A percentile compares a stretch with the other conserved stretches of the same genome.
phyloP scores from a whole-genome alignment of 345 rosid species.

The Leavenworthia alabamica region DNA sequence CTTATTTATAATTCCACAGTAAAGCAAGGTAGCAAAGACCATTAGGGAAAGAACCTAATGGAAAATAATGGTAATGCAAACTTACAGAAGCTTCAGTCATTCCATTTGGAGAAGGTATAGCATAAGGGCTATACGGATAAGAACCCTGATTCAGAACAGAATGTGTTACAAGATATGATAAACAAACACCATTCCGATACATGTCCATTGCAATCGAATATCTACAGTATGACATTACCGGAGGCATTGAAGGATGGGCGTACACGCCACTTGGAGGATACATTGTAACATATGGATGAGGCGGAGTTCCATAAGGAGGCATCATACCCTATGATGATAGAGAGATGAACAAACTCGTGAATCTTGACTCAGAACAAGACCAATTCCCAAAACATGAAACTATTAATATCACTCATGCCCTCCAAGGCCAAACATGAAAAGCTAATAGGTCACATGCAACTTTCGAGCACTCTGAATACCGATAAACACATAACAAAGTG shows the following conservation, averaged over 20 bases:
- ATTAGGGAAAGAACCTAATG: slow-evolving; percentile 13
- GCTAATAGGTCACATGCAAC: background rate
- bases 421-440: background rate
- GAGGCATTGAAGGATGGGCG: slow-evolving; percentile 91
- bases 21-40: background rate
- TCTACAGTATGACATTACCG: slow-evolving; percentile 44
- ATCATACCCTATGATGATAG: slow-evolving; percentile 40
- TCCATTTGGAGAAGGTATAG: slow-evolving; percentile 94
- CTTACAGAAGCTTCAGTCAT: slow-evolving; percentile 74
- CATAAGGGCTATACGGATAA: slow-evolving; percentile 93
- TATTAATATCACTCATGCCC: background rate
- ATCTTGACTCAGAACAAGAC: background rate
- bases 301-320: slow-evolving; percentile 98
- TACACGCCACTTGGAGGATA: slow-evolving; percentile 97
- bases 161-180: background rate
- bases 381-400: background rate
- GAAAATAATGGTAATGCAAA: slow-evolving; percentile 14
- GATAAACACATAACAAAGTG: background rate
- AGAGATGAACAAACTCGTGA: background rate
- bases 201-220: slow-evolving; percentile 4
- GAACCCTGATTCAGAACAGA: slow-evolving; percentile 65
- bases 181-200: background rate
- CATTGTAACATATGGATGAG: slow-evolving; percentile 97
- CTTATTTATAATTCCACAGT: slow-evolving; percentile 12
- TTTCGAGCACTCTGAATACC: background rate